phyloP scores from a whole-genome alignment of 352 stramenopile genomes.

The Pythium grandisporangium region DNA sequence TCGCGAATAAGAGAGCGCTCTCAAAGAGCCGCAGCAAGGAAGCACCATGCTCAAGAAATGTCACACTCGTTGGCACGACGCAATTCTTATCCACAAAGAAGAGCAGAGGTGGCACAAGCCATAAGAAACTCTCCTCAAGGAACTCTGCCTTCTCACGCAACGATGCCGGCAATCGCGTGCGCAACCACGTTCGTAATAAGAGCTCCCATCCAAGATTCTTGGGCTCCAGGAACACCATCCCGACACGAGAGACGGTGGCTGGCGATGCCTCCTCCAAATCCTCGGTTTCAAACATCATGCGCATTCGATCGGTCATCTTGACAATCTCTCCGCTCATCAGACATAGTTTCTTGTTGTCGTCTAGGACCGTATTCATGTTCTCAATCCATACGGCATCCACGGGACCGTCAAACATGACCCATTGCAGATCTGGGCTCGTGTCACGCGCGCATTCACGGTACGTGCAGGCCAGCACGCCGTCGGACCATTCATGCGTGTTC shows the following conservation, averaged over 20 bases:
- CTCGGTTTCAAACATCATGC: slow-evolving; percentile 95
- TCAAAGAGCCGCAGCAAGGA: slow-evolving; percentile 77
- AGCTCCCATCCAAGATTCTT: slow-evolving; percentile 89
- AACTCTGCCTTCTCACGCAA: slow-evolving; percentile 27
- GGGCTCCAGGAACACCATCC: slow-evolving; percentile 91
- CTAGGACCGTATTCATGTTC: slow-evolving; percentile 54
- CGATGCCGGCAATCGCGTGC: slow-evolving; percentile 28
- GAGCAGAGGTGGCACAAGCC: slow-evolving; percentile 85
- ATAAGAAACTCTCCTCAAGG: slow-evolving; percentile 79
- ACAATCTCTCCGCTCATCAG: slow-evolving; percentile 88
- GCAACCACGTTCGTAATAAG: slow-evolving; percentile 82
- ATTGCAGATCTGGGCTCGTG: slow-evolving; percentile 82
- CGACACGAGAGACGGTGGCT: slow-evolving; percentile 88
- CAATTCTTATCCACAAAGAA: slow-evolving; percentile 91
- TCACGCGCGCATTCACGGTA: slow-evolving; percentile 89
- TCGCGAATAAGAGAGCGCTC: slow-evolving; percentile 37
- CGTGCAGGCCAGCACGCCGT: slow-evolving; percentile 91
- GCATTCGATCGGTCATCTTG: slow-evolving; percentile 92
- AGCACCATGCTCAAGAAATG: slow-evolving; percentile 86
- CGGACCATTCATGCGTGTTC: slow-evolving; percentile 93
- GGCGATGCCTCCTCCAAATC: slow-evolving; percentile 84
- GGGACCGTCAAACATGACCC: slow-evolving; percentile 88
- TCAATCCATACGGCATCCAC: slow-evolving; percentile 86
- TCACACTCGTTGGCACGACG: slow-evolving; percentile 76
- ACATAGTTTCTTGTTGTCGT: slow-evolving; percentile 23